Percentiles rank a stretch among this genome's conserved stretches.
These are phyloP conservation scores for Phalaenopsis hybrid DNA, from an alignment of 116 monocot genomes.

Conservation along the genomic window DNA sequence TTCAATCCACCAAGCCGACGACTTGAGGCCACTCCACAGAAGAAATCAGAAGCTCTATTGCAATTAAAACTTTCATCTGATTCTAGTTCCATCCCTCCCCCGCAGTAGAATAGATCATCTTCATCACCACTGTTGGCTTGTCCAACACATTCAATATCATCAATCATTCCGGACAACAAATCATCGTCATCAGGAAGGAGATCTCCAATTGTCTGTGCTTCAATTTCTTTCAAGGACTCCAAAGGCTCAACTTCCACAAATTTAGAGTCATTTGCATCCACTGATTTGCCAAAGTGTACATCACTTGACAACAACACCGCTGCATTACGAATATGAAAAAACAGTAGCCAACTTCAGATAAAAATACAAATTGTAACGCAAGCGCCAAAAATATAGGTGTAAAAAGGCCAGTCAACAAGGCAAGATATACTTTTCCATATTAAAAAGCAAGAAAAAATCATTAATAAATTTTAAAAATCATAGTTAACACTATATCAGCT, in stretches of 20 bases:
- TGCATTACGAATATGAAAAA: slow-evolving; percentile 27
- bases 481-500: not conserved
- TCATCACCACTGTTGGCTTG: slow-evolving; percentile 35
- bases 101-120: slow-evolving; percentile 67
- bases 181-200: slow-evolving; percentile 92
- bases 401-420: not conserved
- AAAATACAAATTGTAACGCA: not conserved
- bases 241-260: slow-evolving; percentile 49
- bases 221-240: slow-evolving; percentile 62
- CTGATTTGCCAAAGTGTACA: slow-evolving; percentile 33
- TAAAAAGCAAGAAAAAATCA: not conserved
- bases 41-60: slow-evolving; percentile 24
- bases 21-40: slow-evolving; percentile 16
- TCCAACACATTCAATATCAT: slow-evolving; percentile 30
- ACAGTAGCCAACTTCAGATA: not conserved
- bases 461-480: not conserved
- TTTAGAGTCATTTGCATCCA: slow-evolving; percentile 19
- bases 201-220: slow-evolving; percentile 82
- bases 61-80: slow-evolving; percentile 21
- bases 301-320: slow-evolving; percentile 39
- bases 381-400: not conserved
- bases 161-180: slow-evolving; percentile 58
- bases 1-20: slow-evolving; percentile 17
- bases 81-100: slow-evolving; percentile 76
- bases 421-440: not conserved